Base-by-base conservation (phyloP, 2,329 filamentous ascomycete species). In the Pseudogymnoascus sp. region DNA sequence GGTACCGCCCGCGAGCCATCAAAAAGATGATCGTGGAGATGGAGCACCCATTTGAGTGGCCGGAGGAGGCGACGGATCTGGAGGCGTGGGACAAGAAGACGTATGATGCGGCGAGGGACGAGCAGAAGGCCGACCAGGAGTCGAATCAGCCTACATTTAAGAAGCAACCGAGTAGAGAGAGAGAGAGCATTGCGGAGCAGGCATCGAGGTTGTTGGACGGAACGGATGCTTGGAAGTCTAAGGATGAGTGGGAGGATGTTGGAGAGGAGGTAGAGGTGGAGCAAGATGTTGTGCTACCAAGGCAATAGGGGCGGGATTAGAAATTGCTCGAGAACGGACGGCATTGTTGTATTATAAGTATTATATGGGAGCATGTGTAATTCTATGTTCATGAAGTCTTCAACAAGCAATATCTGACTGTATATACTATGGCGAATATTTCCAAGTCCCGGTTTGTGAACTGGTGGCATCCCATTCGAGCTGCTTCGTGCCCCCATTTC, bases 21-120 rank as follows among this genome's bases (percentile, higher is more conserved):
- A 99, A 99, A 83, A 89, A 87, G 74, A 99, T 99, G 94, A 96
- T 89, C 41, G 90, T 95, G 47, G 90, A 97, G 79, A 83, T 99
- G 78, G 84, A 82, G 64, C 79, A 87, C 78, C 90, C 92, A 4
- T 99, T 99, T 77, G 85, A 89, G 62, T 97, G 90, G 88, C 94
- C 94, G 0, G 81, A 85, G 66, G 74, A 79, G 66, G 89, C 90
- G 4, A 74, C 79, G 66, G 81, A 88, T 71, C 78, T 83, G 64
- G 73, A 79, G 62, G 75, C 78, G 72, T 84, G 87, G 86, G 86
- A 86, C 73, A 79, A 85, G 66, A 74, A 80, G n/a, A 75, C 84
- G 61, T 84, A 78, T 73, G 77, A 80, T 70, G 77, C 78, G 68
- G 77, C 82, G 29, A 74, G 81, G 62, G 74, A 82, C 63, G 74